Base-by-base conservation (phyloP, 257 asterid genomes). In the Anisodus acutangulus region DNA sequence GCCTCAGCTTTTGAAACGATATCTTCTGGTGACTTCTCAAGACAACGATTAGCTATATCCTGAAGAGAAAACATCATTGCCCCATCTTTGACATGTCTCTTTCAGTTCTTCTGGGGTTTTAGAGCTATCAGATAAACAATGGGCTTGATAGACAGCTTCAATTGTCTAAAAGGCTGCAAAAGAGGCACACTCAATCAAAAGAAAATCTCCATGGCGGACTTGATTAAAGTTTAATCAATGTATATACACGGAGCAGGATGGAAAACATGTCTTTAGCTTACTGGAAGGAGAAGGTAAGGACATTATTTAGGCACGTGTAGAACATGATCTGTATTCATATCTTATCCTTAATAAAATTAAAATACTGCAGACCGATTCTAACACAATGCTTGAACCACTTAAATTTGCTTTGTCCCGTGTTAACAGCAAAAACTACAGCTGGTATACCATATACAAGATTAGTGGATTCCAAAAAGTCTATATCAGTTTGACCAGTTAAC, bases 141-240 rank as follows among this genome's bases (percentile, higher is more conserved):
- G 94, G 5, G 97, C 93, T 66, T 92, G 98, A 84, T 95, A 95
- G 79, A 94, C 97, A 15, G 90, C 86, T 88, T 94, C 98, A 53
- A 95, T 91, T 0, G 91, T 96, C 98, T 98, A 95, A 83, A 95
- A 92, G 39, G 95, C 93, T 17, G 94, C 88, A 45, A 71, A 71
- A 4, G 58, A 70, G 4, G 16, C 58, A 49, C 1, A 47, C 10
- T 49, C 43, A 47, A 19, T 19, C 43, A 10, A 72, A 72, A 72
- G 80, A 72, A 72, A 19, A 19, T 63, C 16, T 31, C 12, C 6
- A 22, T 63, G 15, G 2, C 5, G 3, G 7, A 63, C 37, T 19
- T 8, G 39, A 19, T 62, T 22, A 19, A 19, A 9, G 4, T 51
- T 51, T 51, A 51, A 51, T 51, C 39, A 62, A 0, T 9, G 41